These are phyloP conservation scores for Berkeleyomyces basicola DNA, from an alignment of 2,329 filamentous ascomycete genomes.

Conservation along the genomic window DNA sequence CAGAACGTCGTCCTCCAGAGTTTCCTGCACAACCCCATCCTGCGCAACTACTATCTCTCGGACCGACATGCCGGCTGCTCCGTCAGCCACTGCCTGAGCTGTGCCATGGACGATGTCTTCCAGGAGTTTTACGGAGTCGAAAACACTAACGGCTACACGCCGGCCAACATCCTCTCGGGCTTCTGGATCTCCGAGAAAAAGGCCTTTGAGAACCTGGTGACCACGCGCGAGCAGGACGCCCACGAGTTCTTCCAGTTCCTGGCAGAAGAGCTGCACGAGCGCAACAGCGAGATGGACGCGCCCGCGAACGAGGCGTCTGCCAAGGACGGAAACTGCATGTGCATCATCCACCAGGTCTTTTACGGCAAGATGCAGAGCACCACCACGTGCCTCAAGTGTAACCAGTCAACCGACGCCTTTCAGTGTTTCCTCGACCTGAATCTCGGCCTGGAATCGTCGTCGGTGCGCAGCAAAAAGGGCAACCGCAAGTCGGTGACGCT, in stretches of 20 bases:
- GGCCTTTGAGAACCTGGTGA: constrained; percentile 58
- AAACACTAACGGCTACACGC: constrained; percentile 76
- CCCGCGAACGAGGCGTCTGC: constrained; percentile 39
- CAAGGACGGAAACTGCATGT: constrained; percentile 55
- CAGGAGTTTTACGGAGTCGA: constrained; percentile 56
- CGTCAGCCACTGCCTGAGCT: constrained; percentile 45
- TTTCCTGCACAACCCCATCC: constrained; percentile 80
- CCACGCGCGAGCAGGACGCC: constrained; percentile 89
- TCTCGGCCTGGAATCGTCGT: constrained; percentile 61
- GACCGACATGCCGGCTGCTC: constrained; percentile 71
- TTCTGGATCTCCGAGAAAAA: constrained; percentile 76
- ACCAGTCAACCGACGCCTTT: constrained; percentile 62
- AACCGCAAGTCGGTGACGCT: constrained; percentile 32
- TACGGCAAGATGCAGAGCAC: constrained; percentile 83
- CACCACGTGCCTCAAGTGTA: constrained; percentile 78
- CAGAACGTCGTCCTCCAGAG: constrained; percentile 93
- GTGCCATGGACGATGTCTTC: constrained; percentile 58
- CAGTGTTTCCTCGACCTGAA: constrained; percentile 87
- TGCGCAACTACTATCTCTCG: constrained; percentile 81
- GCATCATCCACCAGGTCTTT: constrained; percentile 87
- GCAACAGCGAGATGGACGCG: constrained; percentile 47
- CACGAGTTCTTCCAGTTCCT: constrained; percentile 96
- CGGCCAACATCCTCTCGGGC: constrained; percentile 72
- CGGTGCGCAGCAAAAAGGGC: constrained; percentile 47
- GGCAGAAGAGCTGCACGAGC: constrained; percentile 74